Base-by-base conservation (phyloP, 2,329 filamentous ascomycete species). In the Fusarium caatingaense region DNA sequence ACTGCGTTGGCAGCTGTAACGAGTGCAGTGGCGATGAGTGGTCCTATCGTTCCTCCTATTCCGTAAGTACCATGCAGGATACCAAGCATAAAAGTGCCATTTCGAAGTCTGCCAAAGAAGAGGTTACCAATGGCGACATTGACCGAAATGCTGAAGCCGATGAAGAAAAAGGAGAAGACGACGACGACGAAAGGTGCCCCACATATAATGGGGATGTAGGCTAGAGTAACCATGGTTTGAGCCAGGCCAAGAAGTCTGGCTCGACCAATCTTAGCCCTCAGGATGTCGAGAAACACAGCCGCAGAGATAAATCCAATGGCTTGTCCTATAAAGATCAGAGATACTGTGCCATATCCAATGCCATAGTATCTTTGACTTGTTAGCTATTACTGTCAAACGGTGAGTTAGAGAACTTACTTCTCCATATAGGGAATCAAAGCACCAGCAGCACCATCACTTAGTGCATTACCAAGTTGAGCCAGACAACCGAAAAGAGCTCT, bases 401-500 rank as follows among this genome's bases (percentile, higher is more conserved):
- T 9, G 4, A 11, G 21, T 9, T 2, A 18, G 16, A 11, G 3
- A 9, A 72, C 80, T 72, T 76, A 88, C 78, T 81, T 84, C 77
- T 95, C 92, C 78, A 97, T 92, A 75, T 93, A 93, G 0, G 93
- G 93, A 71, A 97, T 92, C 60, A 96, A 76, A 13, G 93, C 92
- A 75, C 93, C 93, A 3, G 92, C 88, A 0, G 91, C 90, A 44
- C 89, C 88, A 78, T 97, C 93, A 71, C 88, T 92, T 62, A 96
- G 80, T 0, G 92, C 93, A 72, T 91, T 90, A 4, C 86, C 85
- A 65, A 96, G 85, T 62, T 87, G 91, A 65, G 90, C 86, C 45
- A 92, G 75, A 69, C 91, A 93, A 16, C 86, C 84, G 13, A 88
- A 85, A 12, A 90, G 76, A 27, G 94, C 82, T 34, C 92, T 84